Conservation (phyloP, 306 rosid species). For the Cajanus cajan region DNA sequence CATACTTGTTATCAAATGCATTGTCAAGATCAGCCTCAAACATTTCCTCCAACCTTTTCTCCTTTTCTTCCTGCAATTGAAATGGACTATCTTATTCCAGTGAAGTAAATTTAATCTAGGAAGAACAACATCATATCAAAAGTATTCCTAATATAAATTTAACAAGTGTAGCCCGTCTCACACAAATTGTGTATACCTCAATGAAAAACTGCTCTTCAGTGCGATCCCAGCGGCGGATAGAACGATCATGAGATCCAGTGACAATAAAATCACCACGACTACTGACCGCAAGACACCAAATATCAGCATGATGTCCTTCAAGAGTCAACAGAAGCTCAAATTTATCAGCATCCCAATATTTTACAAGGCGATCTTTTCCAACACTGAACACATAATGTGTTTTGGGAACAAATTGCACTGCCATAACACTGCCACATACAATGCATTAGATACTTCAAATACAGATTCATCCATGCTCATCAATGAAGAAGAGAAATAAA, state of each 20-base stretch:
- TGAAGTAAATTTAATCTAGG: constrained; percentile 1
- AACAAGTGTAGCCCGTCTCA: constrained; percentile 1
- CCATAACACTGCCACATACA: constrained; percentile 72
- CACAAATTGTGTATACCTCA: constrained; percentile 59
- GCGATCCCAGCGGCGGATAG: constrained; percentile 98
- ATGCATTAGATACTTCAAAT: constrained; percentile 27
- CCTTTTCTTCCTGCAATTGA: constrained; percentile 92
- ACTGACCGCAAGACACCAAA: constrained; percentile 90
- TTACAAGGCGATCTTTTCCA: constrained; percentile 81
- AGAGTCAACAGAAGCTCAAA: constrained; percentile 88
- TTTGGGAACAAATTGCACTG: constrained; percentile 76
- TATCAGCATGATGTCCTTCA: constrained; percentile 94
- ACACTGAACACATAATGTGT: constrained; percentile 89
- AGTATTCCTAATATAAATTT: neutral
- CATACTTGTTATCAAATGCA: constrained; percentile 65
- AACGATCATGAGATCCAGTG: constrained; percentile 93
- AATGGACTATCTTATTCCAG: constrained; percentile 18
- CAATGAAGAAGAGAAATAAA: neutral
- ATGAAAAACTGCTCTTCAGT: constrained; percentile 95
- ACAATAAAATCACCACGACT: constrained; percentile 88
- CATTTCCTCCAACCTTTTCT: constrained; percentile 84
- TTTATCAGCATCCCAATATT: constrained; percentile 99
- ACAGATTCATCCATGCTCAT: constrained; percentile 1
- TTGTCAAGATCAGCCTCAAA: constrained; percentile 74
- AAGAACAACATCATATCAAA: constrained; percentile 1